Evolutionary conservation across 768 basidiomycete genomes (phyloP), one percentile per base, ranked within the genome.

Genomic region (Solioccasus polychromus): DNA sequence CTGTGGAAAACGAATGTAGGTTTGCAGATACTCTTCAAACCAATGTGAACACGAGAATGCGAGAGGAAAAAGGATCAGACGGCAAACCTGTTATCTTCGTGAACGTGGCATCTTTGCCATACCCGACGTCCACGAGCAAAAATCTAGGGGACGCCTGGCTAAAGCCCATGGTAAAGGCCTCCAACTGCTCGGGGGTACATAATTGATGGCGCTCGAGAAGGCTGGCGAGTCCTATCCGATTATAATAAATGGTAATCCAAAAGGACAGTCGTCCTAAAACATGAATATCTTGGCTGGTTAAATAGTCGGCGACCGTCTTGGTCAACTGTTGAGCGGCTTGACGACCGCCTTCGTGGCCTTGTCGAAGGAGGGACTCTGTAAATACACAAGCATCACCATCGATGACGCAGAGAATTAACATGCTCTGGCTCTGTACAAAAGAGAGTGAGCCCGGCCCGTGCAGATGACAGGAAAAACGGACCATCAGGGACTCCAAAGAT

Each of bases 341-440:
- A 15, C 69, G 66, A 23, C 87, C 87, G 9, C 87, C 87, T 42
- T 76, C 72, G 37, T 78, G 77, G 7, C 86, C 87, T 62, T 82
- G 80, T 24, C 58, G 60, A 31, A 90, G 66, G 47, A 84, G 72
- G 17, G 78, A 68, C 38, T 71, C 74, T 44, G 71, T 71, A 69
- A 90, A 89, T 53, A 87, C 67, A 51, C 79, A 79, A 38, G 78
- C 77, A 60, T 88, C 80, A 30, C 84, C 87, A 54, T 89, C 83
- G 56, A 90, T 74, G 52, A 85, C 76, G 58, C 85, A 86, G 53
- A 87, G 74, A 48, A 89, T 81, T 55, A 88, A 75, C 34, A 84
- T 77, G 52, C 77, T 74, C 64, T 81, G 79, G 53, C 72, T 77
- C 81, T 85, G 64, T 45, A 45, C 41, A 17, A 38, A 34, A 32